A percentile compares a stretch with the other conserved stretches of the same genome.
Evolutionary conservation across 2,329 filamentous ascomycete genomes (phyloP).

Genomic region (Trichoderma sp.): DNA sequence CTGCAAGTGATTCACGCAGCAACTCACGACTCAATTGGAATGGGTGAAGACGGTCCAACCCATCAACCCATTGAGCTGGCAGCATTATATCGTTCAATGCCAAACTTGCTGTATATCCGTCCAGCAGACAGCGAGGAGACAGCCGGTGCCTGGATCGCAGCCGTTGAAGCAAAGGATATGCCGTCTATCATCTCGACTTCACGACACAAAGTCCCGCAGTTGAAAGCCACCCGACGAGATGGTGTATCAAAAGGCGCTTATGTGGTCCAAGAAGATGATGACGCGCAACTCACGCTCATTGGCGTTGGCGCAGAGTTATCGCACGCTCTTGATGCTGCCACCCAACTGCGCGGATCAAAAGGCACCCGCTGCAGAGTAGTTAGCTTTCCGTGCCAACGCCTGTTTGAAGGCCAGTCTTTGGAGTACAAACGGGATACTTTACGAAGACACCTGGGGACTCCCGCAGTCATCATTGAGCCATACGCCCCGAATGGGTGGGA

Average conservation of each 20-base stretch:
- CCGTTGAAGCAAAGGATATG: slow-evolving; percentile 47
- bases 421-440: slow-evolving; percentile 1
- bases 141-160: slow-evolving; percentile 57
- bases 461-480: slow-evolving; percentile 11
- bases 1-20: slow-evolving; percentile 63
- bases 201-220: slow-evolving; percentile 46
- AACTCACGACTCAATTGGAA: slow-evolving; percentile 64
- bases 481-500: slow-evolving; percentile 13
- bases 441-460: not conserved
- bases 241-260: slow-evolving; percentile 52
- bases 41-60: slow-evolving; percentile 64
- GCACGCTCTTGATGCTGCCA: slow-evolving; percentile 48
- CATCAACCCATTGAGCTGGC: slow-evolving; percentile 65
- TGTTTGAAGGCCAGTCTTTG: slow-evolving; percentile 40
- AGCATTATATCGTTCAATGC: slow-evolving; percentile 64
- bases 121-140: slow-evolving; percentile 63
- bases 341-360: slow-evolving; percentile 39
- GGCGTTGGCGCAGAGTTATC: slow-evolving; percentile 45
- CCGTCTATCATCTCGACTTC: slow-evolving; percentile 54
- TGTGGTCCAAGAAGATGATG: slow-evolving; percentile 48
- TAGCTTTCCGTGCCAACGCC: slow-evolving; percentile 45
- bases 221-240: slow-evolving; percentile 40
- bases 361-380: slow-evolving; percentile 43
- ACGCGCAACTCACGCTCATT: slow-evolving; percentile 51
- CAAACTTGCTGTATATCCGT: slow-evolving; percentile 63